Evolutionary conservation across 2,329 filamentous ascomycete genomes (phyloP), one percentile per base, ranked within the genome.

Genomic region (Penicillium sp.): DNA sequence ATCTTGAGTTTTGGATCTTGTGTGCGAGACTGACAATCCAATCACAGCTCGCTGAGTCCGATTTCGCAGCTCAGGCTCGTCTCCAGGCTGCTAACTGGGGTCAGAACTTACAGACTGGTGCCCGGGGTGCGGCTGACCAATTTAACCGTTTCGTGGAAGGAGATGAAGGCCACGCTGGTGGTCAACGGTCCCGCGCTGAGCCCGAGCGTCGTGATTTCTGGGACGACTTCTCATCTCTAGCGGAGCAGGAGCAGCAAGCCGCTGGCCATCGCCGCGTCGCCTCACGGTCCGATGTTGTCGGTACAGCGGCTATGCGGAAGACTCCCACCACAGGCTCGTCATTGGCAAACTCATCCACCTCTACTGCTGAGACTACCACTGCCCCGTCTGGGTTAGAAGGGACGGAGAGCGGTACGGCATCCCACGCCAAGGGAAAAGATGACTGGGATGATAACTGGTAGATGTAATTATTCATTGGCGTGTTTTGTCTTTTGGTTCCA

Each of bases 131-230:
- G 0, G 88, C 91, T 54, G 90, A 95, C 8, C 85, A 87, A 42
- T 89, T 98, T 78, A 91, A 83, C 71, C 87, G 88, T 51, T 97
- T 98, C 68, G 92, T 98, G 52, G 95, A 98, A 71, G 91, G 90
- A 3, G 83, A 84, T 16, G 78, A 81, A 22, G 69, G 55, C 22
- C 31, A 67, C 31, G 68, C 86, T 51, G 81, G 87, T 68, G 81
- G 54, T 56, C 39, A 56, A 10, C 64, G 68, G n/a, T 68, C 71
- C 27, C 69, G 70, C 6, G 66, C 72, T 80, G 82, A 89, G 74
- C 84, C 84, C 8, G 85, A 87, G 58, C 90, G 88, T 75, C 89
- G 89, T 71, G 89, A 90, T 65, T 96, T 96, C 76, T 97, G 93
- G 93, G 93, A 96, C 72, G 89, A 89, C 65, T 96, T 98, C 75